A percentile compares a stretch with the other conserved stretches of the same genome.
phyloP scores from a whole-genome alignment of 306 rosid species.

The Rosa chinensis region DNA sequence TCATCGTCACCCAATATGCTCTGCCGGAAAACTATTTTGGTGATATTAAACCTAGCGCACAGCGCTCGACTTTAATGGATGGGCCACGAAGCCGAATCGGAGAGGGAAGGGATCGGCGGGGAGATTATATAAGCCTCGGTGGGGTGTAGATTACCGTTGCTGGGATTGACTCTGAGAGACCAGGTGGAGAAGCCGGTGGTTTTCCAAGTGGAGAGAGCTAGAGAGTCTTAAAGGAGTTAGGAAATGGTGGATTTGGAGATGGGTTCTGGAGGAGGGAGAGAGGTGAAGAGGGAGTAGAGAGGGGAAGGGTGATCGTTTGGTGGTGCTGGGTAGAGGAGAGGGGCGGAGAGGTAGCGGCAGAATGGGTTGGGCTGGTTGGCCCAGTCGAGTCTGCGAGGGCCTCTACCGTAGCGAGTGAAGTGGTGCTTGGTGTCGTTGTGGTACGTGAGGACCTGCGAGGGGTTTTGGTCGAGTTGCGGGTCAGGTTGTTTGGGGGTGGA shows the following conservation, averaged over 20 bases:
- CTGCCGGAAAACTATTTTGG: too few relatives aligned
- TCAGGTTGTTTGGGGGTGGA: slow-evolving; percentile 22
- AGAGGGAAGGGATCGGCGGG: slow-evolving; percentile 50
- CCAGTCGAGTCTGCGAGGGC: slow-evolving; percentile 94
- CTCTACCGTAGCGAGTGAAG: slow-evolving; percentile 66
- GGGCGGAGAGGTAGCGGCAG: slow-evolving; percentile 67
- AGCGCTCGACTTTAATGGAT: too few relatives aligned
- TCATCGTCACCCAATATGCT: too few relatives aligned
- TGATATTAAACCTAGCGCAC: too few relatives aligned
- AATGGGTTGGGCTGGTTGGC: slow-evolving; percentile 98
- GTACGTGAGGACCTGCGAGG: slow-evolving; percentile 58
- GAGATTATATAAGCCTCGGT: slow-evolving; percentile 79
- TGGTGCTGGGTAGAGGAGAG: slow-evolving; percentile 42
- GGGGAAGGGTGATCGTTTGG: slow-evolving; percentile 30
- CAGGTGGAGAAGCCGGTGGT: slow-evolving; percentile 60
- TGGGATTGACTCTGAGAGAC: slow-evolving; percentile 94
- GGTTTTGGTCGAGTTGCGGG: slow-evolving; percentile 40
- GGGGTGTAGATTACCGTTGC: slow-evolving; percentile 89
- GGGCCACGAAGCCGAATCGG: slow-evolving; percentile 66
- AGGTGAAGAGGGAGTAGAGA: slow-evolving; percentile 53
- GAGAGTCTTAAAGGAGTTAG: slow-evolving; percentile 68
- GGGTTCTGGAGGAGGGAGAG: too few relatives aligned
- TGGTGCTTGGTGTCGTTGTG: slow-evolving; percentile 80
- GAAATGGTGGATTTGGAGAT: slow-evolving; percentile 69
- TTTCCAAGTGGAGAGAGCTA: slow-evolving; percentile 94